Evolutionary conservation across 805 yeast genomes (phyloP), one percentile per base, ranked within the genome.

Genomic region (Candida incommunis): DNA sequence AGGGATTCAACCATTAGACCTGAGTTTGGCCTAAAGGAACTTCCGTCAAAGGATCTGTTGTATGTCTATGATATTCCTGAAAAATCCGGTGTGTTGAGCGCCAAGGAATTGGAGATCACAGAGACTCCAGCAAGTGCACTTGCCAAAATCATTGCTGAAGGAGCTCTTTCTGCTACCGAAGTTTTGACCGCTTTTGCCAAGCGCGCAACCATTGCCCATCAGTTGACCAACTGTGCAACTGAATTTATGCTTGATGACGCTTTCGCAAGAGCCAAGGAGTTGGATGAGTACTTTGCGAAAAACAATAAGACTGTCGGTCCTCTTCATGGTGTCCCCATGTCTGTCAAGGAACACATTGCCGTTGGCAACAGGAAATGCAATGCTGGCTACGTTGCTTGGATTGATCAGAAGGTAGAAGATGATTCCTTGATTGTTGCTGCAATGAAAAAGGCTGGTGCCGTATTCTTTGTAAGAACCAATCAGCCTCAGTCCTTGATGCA

Each of bases 321-420:
- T 1, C 66, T 79, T 41, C 84, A 79, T 52, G 86, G 86, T 2
- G 60, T 79, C 23, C 86, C 85, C 2, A 62, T 78, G 23, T 75
- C 82, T 0, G 64, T 78, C 46, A 78, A 78, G 53, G 78, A 73
- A 48, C 67, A 68, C 43, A 59, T 70, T 45, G 65, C 69, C 46
- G 52, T 76, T 43, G 61, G 61, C 44, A 80, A 78, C 2, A 65
- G 66, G 22, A 70, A 69, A 5, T 63, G 78, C 3, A 58, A 74
- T 15, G 59, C 72, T 50, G 81, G 80, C 3, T 68, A 67, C 47
- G 71, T 70, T 41, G 64, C 65, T 15, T 66, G 61, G 52, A 57
- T 68, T 16, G 37, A 31, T 16, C 37, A 31, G 18, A 31, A 7
- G 4, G 62, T 61, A 41, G 56, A 64, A 41, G 45, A 62, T 15